These are phyloP conservation scores for Trichoderma semiorbis DNA, from an alignment of 2,329 filamentous ascomycete genomes.

Conservation along the genomic window DNA sequence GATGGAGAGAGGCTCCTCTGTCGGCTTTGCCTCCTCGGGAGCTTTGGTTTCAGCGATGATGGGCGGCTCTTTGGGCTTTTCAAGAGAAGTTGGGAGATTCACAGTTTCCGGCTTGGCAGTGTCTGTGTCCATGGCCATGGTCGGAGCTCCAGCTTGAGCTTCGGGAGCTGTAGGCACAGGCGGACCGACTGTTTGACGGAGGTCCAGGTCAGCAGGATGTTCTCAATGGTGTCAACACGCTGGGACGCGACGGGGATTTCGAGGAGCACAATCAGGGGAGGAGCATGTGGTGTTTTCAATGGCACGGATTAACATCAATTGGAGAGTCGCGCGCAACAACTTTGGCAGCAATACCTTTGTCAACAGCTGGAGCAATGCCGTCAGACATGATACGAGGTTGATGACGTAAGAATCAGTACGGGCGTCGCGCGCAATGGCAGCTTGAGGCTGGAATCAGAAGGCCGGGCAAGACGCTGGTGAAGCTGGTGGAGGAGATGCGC, in stretches of 20 bases:
- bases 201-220: conserved; percentile 7
- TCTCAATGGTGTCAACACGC: background rate
- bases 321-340: background rate
- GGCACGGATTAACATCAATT: background rate
- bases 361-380: conserved; percentile 34
- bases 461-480: background rate
- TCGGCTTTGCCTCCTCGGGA: background rate
- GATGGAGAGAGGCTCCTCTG: conserved; percentile 2
- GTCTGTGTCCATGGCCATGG: conserved; percentile 26
- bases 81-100: conserved; percentile 19
- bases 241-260: background rate
- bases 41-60: conserved; percentile 8
- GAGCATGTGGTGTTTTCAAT: background rate
- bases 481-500: background rate
- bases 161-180: conserved; percentile 30
- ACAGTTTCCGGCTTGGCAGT: conserved; percentile 21
- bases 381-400: conserved; percentile 34
- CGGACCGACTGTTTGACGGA: conserved; percentile 27
- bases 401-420: conserved; percentile 30
- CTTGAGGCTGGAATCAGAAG: background rate
- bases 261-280: background rate
- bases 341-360: conserved; percentile 32
- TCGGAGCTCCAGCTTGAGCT: conserved; percentile 28
- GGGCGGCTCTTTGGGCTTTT: conserved; percentile 5
- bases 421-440: conserved; percentile 1